Base-by-base conservation (phyloP, 2,329 filamentous ascomycete genomes). In the Mollisia scopiformis region DNA sequence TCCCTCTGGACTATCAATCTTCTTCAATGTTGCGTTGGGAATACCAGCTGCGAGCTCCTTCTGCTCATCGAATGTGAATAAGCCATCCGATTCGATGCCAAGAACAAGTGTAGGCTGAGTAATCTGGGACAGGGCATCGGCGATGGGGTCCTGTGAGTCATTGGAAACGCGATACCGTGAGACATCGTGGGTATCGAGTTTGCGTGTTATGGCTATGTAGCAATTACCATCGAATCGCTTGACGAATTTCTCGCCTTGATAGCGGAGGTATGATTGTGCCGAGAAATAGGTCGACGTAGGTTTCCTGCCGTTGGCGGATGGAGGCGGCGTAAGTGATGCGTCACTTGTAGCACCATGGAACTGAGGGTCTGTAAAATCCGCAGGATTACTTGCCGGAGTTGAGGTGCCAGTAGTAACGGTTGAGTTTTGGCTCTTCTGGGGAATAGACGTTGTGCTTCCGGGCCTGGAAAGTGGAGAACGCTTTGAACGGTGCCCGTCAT, bases 131-230 rank as follows among this genome's bases (percentile, higher is more conserved):
- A 99, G 82, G 0, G 94, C 94, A 61, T 92, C 87, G 27, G 85
- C 83, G 31, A 96, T 87, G 1, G 72, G 68, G 14, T 76, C 74
- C 8, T 68, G 62, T 1, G 71, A 79, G 33, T 74, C 75, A 11
- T 74, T 68, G 21, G 75, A 70, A 19, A 78, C 79, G 5, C 94
- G 89, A 72, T 88, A 86, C 43, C 93, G 86, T 14, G 93, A 96
- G 27, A 99, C 87, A 74, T 99, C 95, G 76, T 99, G 95, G 0
- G 95, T 98, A 74, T 99, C 95, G 16, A 99, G 85, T 77, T 99
- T 99, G 71, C 95, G 90, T 4, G 95, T 98, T 76, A 99, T 97
- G 68, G 95, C 93, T 69, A 99, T 98, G 79, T 99, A 99, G 79
- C 95, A 99, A 76, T 99, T 99, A 71, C 93, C 92, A 76, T 99